Percentiles rank a stretch among this genome's conserved stretches.
Evolutionary conservation across 208 protist genomes (phyloP).

Genomic region (Blastocrithidia nonstop): DNA sequence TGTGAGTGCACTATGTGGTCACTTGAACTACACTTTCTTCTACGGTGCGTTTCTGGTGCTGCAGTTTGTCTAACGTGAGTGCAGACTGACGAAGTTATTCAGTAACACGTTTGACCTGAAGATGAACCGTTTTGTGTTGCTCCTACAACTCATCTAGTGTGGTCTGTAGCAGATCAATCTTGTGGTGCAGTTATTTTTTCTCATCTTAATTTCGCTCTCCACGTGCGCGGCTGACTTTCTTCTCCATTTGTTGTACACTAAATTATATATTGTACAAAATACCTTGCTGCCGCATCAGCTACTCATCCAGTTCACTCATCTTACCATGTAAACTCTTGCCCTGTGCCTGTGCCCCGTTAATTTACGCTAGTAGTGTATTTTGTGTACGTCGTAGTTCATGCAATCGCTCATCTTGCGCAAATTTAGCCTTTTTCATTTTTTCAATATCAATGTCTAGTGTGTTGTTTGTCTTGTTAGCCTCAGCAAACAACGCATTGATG

Average conservation of each 20-base stretch:
- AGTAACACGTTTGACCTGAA: constrained; percentile 82
- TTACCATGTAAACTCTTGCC: constrained; percentile 75
- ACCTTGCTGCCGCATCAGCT: constrained; percentile 85
- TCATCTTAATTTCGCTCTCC: constrained; percentile 88
- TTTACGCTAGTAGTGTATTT: constrained; percentile 58
- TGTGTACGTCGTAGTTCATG: constrained; percentile 39
- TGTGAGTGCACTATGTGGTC: constrained; percentile 64
- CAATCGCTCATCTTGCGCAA: constrained; percentile 72
- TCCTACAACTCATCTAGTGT: constrained; percentile 66
- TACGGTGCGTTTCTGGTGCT: constrained; percentile 23
- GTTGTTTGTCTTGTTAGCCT: constrained; percentile 33
- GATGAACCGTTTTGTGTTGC: constrained; percentile 62
- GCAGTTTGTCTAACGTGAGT: constrained; percentile 31
- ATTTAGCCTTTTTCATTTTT: constrained; percentile 64
- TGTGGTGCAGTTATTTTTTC: constrained; percentile 61
- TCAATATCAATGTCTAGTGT: constrained; percentile 56
- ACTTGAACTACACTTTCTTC: constrained; percentile 62
- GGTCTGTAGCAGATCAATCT: constrained; percentile 72
- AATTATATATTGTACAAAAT: constrained; percentile 91
- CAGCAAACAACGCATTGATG: constrained; percentile 36
- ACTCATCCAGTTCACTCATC: constrained; percentile 67
- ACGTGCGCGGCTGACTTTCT: constrained; percentile 80
- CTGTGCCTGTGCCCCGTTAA: constrained; percentile 67
- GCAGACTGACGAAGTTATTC: constrained; percentile 64
- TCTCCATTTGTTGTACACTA: constrained; percentile 90